Base-by-base conservation (phyloP, 192 early-diverging fungal genomes). In the Mortierella claussenii region DNA sequence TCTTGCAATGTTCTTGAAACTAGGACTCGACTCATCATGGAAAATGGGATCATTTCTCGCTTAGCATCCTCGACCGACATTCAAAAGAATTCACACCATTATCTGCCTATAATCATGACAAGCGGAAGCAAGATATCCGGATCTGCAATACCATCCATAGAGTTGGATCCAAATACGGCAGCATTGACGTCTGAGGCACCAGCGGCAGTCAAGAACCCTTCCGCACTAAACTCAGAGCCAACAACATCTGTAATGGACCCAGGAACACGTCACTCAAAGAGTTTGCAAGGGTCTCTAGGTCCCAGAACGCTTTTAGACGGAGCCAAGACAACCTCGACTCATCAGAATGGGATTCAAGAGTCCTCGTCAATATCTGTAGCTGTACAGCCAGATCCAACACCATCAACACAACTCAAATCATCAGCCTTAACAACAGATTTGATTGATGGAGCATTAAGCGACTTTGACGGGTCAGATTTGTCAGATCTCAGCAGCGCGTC, bases 401-500 rank as follows among this genome's bases (percentile, higher is more conserved):
- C 54, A 6, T 9, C 33, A 10, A 24, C 26, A 32, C 24, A 37
- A 17, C 8, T 24, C 9, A 36, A 37, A 34, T 15, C 53, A 34
- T 36, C 46, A 37, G 40, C 36, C 17, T 20, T 52, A 36, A 18
- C 44, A 18, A 11, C 55, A 17, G 69, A 71, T 55, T 24, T 60
- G 0, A 57, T 63, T 17, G 69, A 74, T 18, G 62, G 69, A 30
- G 30, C 61, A 36, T 18, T 76, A 36, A 76, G 64, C 52, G 73
- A 76, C 28, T 76, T 76, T 31, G 73, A 57, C 2, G 73, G 73
- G 18, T 76, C 73, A 0, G 73, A 76, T 27, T 54, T 76, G 10
- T 76, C 73, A 4, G 73, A 76, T 21, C 58, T 76, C 20, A 76
- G 63, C 53, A 76, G 73, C 45, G 58, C n/a, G 4, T 76, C 73